Percentiles rank a stretch among this genome's conserved stretches.
Evolutionary conservation across 805 yeast species (phyloP).

Genomic region (Myxozyma neglecta): DNA sequence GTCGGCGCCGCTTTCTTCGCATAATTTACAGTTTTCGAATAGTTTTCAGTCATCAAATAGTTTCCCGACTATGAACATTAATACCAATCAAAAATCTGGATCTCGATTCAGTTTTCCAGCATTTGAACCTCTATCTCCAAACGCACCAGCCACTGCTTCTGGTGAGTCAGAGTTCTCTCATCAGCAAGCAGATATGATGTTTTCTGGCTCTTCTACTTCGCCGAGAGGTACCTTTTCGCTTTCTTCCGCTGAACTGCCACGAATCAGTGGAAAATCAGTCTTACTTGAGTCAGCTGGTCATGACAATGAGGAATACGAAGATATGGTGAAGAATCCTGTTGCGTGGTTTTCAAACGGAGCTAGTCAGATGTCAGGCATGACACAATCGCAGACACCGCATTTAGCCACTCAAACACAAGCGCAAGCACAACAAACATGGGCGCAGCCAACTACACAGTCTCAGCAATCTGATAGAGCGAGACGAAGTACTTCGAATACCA

Average conservation of each 20-base stretch:
- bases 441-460: background rate
- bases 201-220: slow-evolving; percentile 25
- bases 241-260: slow-evolving; percentile 23
- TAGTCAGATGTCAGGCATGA: slow-evolving; percentile 7
- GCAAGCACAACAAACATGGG: slow-evolving; percentile 11
- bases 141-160: slow-evolving; percentile 13
- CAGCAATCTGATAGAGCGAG: slow-evolving; percentile 9
- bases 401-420: background rate
- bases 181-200: slow-evolving; percentile 14
- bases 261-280: slow-evolving; percentile 37
- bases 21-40: background rate
- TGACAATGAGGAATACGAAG: slow-evolving; percentile 39
- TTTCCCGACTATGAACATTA: slow-evolving; percentile 19
- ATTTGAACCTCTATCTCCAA: slow-evolving; percentile 25
- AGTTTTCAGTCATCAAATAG: background rate
- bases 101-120: slow-evolving; percentile 24
- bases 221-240: slow-evolving; percentile 30
- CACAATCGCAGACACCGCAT: slow-evolving; percentile 12
- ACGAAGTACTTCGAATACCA: background rate
- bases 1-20: slow-evolving; percentile 9
- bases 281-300: slow-evolving; percentile 37
- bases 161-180: slow-evolving; percentile 12
- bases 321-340: slow-evolving; percentile 37
- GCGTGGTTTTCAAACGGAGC: slow-evolving; percentile 32
- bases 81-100: slow-evolving; percentile 5